Evolutionary conservation across 1,139 yeast species (phyloP).

Genomic region (Pichiaceae sp.): DNA sequence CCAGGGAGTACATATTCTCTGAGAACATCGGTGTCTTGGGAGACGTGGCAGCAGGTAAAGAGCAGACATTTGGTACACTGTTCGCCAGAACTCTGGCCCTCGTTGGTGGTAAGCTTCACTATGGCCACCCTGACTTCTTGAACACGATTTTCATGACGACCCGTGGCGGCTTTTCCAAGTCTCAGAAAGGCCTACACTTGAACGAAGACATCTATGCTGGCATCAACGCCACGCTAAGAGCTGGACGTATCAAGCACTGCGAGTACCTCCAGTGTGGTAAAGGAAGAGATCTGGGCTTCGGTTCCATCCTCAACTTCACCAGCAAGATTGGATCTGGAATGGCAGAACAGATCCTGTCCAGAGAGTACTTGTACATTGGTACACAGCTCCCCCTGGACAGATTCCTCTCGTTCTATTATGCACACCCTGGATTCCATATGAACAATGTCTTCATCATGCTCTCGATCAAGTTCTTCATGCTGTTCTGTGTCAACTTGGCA

Average conservation of each 20-base stretch:
- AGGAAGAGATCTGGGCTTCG: constrained; percentile 48
- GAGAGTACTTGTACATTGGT: constrained; percentile 45
- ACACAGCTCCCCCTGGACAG: constrained; percentile 42
- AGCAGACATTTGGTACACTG: constrained; percentile 49
- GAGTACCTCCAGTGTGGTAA: constrained; percentile 52
- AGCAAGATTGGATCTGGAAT: constrained; percentile 52
- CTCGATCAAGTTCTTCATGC: constrained; percentile 38
- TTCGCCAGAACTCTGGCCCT: constrained; percentile 49
- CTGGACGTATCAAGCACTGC: constrained; percentile 49
- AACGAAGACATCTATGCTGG: constrained; percentile 54
- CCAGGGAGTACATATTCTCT: constrained; percentile 46
- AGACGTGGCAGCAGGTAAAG: constrained; percentile 51
- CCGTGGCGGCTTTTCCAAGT: constrained; percentile 49
- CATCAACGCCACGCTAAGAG: constrained; percentile 42
- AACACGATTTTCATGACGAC: constrained; percentile 44
- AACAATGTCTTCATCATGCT: constrained; percentile 43
- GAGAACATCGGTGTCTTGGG: constrained; percentile 48
- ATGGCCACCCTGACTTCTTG: constrained; percentile 50
- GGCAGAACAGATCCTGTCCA: constrained; percentile 49
- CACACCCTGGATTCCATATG: constrained; percentile 50
- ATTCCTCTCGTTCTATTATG: constrained; percentile 45
- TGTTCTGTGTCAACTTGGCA: constrained; percentile 40
- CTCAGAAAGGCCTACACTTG: constrained; percentile 46
- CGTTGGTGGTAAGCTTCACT: constrained; percentile 47
- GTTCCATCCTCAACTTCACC: constrained; percentile 44